These are phyloP conservation scores for Millerozyma miso DNA, from an alignment of 805 yeast species.

Conservation along the genomic window DNA sequence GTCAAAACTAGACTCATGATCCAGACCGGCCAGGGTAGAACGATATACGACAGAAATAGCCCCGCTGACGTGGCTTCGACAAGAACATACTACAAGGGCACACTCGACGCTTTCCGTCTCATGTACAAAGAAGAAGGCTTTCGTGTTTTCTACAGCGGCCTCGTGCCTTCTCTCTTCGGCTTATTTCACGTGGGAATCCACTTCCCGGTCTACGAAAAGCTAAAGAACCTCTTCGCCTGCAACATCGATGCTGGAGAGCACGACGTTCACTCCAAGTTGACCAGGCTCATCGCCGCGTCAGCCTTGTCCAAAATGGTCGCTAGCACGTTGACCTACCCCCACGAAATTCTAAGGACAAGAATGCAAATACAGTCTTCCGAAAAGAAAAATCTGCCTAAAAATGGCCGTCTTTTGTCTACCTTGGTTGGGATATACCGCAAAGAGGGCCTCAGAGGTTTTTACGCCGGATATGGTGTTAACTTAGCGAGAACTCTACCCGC, in stretches of 20 bases:
- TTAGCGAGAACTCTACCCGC: constrained; percentile 91
- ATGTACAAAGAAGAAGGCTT: constrained; percentile 82
- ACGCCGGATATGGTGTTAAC: constrained; percentile 85
- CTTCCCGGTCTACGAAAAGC: constrained; percentile 86
- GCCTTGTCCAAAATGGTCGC: constrained; percentile 85
- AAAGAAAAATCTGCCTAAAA: constrained; percentile 6
- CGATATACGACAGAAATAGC: constrained; percentile 22
- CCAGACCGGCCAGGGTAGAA: constrained; percentile 52
- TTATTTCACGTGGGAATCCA: constrained; percentile 92
- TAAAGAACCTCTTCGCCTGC: constrained; percentile 52
- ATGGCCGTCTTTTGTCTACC: constrained; percentile 23
- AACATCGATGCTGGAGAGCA: constrained; percentile 5
- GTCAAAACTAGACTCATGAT: constrained; percentile 93
- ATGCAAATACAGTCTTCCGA: constrained; percentile 60
- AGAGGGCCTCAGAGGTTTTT: constrained; percentile 81
- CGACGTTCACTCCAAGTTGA: constrained; percentile 13
- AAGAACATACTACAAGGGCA: constrained; percentile 58
- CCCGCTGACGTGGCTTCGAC: constrained; percentile 10
- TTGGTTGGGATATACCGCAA: constrained; percentile 43
- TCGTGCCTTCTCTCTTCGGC: constrained; percentile 87
- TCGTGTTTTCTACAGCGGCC: constrained; percentile 79
- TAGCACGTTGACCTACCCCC: constrained; percentile 87
- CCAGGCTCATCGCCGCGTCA: constrained; percentile 53
- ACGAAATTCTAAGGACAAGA: constrained; percentile 88
- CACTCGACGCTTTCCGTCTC: constrained; percentile 75